Conservation (phyloP, 2,329 filamentous ascomycete genomes). For the Xylaria arbuscula region DNA sequence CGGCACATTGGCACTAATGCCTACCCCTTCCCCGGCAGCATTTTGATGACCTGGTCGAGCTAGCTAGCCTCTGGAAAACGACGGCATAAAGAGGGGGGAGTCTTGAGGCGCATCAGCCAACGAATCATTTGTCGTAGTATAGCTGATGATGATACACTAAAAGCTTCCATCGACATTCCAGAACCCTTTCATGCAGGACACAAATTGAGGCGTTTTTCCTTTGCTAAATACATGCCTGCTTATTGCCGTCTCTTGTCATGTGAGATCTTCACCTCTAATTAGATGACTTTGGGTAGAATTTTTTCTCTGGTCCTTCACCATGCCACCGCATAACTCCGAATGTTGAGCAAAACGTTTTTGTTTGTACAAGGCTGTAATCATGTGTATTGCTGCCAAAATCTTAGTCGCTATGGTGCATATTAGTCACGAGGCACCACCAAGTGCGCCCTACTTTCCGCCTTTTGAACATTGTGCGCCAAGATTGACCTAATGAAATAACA, state of each 20-base stretch:
- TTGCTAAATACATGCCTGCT: background rate
- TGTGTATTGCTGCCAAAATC: constrained; percentile 8
- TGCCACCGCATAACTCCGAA: constrained; percentile 1
- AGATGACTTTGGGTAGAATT: constrained; percentile 4
- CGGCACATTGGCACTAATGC: background rate
- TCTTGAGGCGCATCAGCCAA: background rate
- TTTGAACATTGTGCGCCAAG: constrained; percentile 1
- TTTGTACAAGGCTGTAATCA: constrained; percentile 25
- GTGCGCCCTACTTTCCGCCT: background rate
- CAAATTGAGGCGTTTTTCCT: background rate
- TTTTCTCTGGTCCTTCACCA: constrained; percentile 4
- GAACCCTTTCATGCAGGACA: constrained; percentile 18
- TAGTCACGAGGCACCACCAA: background rate
- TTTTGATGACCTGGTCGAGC: too few relatives aligned
- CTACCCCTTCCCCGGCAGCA: background rate
- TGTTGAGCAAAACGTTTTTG: background rate
- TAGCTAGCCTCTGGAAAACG: constrained; percentile 21
- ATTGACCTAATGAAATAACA: constrained; percentile 45
- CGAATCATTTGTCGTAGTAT: background rate
- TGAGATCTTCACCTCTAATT: background rate
- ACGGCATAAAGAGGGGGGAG: constrained; percentile 21
- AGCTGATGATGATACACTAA: constrained; percentile 1
- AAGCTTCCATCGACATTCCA: constrained; percentile 43
- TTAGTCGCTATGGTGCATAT: constrained; percentile 6
- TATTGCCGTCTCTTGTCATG: background rate